Conservation (phyloP, 352 stramenopile genomes). For the Globisporangium takayamanum region DNA sequence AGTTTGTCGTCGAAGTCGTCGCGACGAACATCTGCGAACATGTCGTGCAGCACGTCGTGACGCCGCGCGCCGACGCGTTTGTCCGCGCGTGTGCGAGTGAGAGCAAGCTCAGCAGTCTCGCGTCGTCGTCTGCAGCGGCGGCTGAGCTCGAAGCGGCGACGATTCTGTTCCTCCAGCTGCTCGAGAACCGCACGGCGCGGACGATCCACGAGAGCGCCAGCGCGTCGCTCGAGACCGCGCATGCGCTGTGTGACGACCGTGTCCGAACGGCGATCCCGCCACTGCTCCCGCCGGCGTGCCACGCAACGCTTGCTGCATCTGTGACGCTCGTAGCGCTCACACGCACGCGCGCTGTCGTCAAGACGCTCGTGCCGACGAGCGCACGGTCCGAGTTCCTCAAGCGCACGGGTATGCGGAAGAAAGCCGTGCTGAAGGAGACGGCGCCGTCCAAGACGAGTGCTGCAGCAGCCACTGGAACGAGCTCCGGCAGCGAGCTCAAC, state of each 20-base stretch:
- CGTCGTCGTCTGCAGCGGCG: conserved; percentile 5
- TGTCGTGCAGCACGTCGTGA: conserved; percentile 36
- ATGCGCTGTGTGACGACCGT: conserved; percentile 22
- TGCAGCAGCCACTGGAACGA: background rate
- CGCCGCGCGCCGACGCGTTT: conserved; percentile 31
- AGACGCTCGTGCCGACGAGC: conserved; percentile 34
- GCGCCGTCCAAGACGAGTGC: background rate
- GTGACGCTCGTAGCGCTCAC: conserved; percentile 28
- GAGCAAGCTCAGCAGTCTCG: conserved; percentile 7
- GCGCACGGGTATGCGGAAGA: conserved; percentile 30
- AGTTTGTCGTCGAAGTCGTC: conserved; percentile 58
- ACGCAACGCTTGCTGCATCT: conserved; percentile 28
- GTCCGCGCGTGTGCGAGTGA: conserved; percentile 30
- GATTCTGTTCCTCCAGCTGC: conserved; percentile 30
- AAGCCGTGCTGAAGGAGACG: conserved; percentile 35
- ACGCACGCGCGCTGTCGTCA: conserved; percentile 22
- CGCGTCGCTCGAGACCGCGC: conserved; percentile 24
- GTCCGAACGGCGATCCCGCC: conserved; percentile 24
- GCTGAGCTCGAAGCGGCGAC: conserved; percentile 5
- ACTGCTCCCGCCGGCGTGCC: conserved; percentile 32
- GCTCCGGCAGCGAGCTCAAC: background rate
- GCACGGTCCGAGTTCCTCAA: conserved; percentile 46
- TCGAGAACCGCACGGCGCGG: conserved; percentile 25
- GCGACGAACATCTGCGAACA: conserved; percentile 59
- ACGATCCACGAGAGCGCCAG: conserved; percentile 22